Conservation (phyloP, 2,329 filamentous ascomycete genomes). For the Kalmusia sp. region DNA sequence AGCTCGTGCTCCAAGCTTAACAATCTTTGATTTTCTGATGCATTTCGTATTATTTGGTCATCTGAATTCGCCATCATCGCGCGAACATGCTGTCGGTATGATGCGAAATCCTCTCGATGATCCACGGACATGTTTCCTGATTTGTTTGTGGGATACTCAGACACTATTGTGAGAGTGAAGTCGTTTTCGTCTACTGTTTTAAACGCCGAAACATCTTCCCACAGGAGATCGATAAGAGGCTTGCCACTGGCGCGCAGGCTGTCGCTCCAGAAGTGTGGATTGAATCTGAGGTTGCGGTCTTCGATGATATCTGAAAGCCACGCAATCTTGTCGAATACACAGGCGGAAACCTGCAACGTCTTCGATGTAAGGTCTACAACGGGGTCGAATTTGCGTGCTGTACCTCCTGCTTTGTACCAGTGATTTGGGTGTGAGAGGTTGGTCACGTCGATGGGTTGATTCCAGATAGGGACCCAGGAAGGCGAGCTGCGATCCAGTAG, state of each 20-base stretch:
- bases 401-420: background rate
- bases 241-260: background rate
- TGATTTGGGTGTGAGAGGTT: background rate
- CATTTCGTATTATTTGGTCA: background rate
- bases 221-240: background rate
- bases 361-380: background rate
- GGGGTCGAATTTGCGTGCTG: background rate
- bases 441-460: background rate
- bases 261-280: background rate
- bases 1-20: background rate
- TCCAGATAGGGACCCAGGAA: background rate
- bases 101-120: background rate
- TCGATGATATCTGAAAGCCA: background rate
- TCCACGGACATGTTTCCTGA: background rate
- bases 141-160: background rate
- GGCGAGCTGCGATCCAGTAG: background rate
- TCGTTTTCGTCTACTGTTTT: background rate
- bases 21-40: background rate
- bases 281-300: background rate
- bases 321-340: background rate
- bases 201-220: background rate
- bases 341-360: background rate
- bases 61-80: background rate
- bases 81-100: background rate
- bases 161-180: background rate